Conservation (phyloP, 2,329 filamentous ascomycete species). For the Cladophialophora psammophila region DNA sequence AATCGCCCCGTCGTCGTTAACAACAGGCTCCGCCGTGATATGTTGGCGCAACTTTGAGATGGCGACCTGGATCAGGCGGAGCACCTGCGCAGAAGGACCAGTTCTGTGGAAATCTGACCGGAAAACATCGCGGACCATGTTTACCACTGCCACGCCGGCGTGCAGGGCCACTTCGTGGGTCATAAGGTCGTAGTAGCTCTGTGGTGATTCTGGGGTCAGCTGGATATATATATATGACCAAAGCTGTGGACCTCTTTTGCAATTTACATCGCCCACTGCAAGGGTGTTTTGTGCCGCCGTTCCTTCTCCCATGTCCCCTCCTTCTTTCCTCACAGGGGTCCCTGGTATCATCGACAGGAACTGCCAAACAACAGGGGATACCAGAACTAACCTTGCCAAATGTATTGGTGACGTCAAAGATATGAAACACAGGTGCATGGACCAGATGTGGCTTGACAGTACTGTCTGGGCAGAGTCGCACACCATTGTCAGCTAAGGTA, state of each 20-base stretch:
- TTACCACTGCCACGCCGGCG: slow-evolving; percentile 13
- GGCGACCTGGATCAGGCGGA: slow-evolving; percentile 3
- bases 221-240: neutral
- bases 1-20: neutral
- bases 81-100: slow-evolving; percentile 7
- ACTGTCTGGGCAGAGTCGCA: too few species aligned
- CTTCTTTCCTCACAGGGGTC: too few species aligned
- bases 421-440: slow-evolving; percentile 9
- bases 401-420: slow-evolving; percentile 16
- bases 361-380: too few species aligned
- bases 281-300: too few species aligned
- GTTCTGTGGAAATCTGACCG: slow-evolving; percentile 6
- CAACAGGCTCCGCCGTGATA: neutral
- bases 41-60: slow-evolving; percentile 9
- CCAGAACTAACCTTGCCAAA: slow-evolving; percentile 13
- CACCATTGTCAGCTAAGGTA: too few species aligned
- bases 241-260: neutral
- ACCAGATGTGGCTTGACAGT: slow-evolving; percentile 7
- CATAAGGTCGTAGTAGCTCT: slow-evolving; percentile 13
- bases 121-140: slow-evolving; percentile 15
- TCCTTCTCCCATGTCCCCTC: too few species aligned
- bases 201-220: neutral
- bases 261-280: too few species aligned
- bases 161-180: slow-evolving; percentile 8
- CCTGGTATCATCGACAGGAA: too few species aligned